These are phyloP conservation scores for Aspergillus sclerotioniger DNA, from an alignment of 495 filamentous ascomycete genomes.

Conservation along the genomic window DNA sequence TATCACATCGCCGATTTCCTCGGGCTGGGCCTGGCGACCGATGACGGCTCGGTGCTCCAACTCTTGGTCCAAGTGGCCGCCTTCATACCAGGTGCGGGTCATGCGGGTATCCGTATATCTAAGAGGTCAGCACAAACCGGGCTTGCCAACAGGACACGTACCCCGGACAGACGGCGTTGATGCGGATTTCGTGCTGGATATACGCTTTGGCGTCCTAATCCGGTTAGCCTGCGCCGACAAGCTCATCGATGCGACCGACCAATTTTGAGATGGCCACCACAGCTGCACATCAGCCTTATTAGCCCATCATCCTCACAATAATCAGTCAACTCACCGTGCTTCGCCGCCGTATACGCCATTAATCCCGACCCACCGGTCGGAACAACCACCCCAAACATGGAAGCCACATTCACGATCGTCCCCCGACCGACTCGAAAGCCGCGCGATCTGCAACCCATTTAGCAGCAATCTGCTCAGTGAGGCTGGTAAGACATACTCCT, in stretches of 20 bases:
- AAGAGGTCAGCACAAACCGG: too few species aligned
- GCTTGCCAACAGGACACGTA: too few species aligned
- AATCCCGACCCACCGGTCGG: not conserved
- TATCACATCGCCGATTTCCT: constrained; percentile 68
- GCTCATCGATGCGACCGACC: not conserved
- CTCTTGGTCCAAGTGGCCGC: too few species aligned
- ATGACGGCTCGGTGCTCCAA: too few species aligned
- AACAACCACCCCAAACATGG: not conserved
- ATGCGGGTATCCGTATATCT: too few species aligned
- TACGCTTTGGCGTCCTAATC: constrained; percentile 31
- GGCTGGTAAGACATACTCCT: constrained; percentile 21
- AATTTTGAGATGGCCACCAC: constrained; percentile 36
- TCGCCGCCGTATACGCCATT: not conserved
- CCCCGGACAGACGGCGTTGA: constrained; percentile 48
- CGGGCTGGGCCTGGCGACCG: constrained; percentile 7
- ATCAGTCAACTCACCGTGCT: not conserved
- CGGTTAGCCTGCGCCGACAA: not conserved
- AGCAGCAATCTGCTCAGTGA: too few species aligned
- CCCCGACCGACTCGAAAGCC: not conserved
- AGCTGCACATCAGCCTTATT: constrained; percentile 8
- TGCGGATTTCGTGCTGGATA: constrained; percentile 34
- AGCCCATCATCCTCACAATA: not conserved
- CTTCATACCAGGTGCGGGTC: too few species aligned
- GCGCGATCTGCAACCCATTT: not conserved
- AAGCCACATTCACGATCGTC: not conserved